Base-by-base conservation (phyloP, 108 stramenopile species). In the Skeletonema costatum region DNA sequence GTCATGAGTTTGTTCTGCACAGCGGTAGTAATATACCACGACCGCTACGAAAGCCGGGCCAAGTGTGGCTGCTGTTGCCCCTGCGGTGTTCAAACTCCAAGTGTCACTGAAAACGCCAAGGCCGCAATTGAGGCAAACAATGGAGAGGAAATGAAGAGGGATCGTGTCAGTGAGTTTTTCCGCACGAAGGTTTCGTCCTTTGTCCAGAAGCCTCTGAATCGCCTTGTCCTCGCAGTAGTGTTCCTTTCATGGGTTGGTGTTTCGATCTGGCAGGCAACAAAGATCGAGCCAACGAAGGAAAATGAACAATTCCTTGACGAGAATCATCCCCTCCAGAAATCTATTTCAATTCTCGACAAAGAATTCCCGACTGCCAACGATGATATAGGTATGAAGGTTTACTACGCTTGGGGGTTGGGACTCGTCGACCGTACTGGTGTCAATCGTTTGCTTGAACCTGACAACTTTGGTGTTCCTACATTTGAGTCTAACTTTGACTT, bases 1-100 rank as follows among this genome's bases (percentile, higher is more conserved):
- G 87, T 87, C 10, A 87, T 87, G 87, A 82, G 78, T n/a, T 68
- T 85, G 38, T 87, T 85, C 66, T 87, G 87, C 65, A 85, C 87
- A 12, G 84, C 84, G 12, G 82, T 83, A 17, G 82, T 87, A 16
- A 85, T 87, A 73, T 87, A 83, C 60, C 87, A 87, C 71, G 63
- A 85, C 58, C 68, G 77, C 0, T 85, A 68, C 36, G 87, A 87
- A 48, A 29, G 63, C 31, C 51, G 33, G 12, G 60, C 67, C 11
- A 70, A 67, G 31, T 81, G 76, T 51, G 78, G 82, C 25, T 78
- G 77, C 41, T 77, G 83, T 63, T 83, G 86, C 48, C 71, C 77
- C 19, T 78, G 77, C 32, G 68, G 81, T 13, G 21, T 53, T 17
- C 65, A 64, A 25, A 77, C 5, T 13, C 80, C 77, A 25, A 73